Evolutionary conservation across 2,329 filamentous ascomycete genomes (phyloP).

Genomic region (Talaromyces sp.): DNA sequence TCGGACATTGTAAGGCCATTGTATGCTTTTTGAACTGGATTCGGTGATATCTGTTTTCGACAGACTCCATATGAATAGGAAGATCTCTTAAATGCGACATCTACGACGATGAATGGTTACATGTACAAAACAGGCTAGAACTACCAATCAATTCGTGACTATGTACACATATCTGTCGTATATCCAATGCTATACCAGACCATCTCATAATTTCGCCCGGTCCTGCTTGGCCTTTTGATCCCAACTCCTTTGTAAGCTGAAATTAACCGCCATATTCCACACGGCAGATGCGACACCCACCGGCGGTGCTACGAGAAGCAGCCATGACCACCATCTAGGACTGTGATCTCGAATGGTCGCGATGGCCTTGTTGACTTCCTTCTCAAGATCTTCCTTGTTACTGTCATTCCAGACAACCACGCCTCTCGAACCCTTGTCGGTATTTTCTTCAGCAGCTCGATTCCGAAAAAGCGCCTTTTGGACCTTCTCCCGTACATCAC

Average conservation of each 20-base stretch:
- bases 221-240: slow-evolving; percentile 52
- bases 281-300: slow-evolving; percentile 62
- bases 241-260: slow-evolving; percentile 66
- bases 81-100: not conserved
- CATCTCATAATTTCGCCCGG: slow-evolving; percentile 29
- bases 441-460: not conserved
- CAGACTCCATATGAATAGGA: not conserved
- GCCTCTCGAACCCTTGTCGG: slow-evolving; percentile 52
- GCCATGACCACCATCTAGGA: slow-evolving; percentile 78
- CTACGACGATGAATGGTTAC: not conserved
- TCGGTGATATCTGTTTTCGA: not conserved
- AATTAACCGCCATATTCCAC: slow-evolving; percentile 69
- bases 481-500: slow-evolving; percentile 78
- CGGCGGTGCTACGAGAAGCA: slow-evolving; percentile 64
- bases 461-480: slow-evolving; percentile 60
- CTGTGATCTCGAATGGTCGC: slow-evolving; percentile 55
- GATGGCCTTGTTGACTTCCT: slow-evolving; percentile 63
- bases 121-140: not conserved
- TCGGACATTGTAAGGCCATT: not conserved
- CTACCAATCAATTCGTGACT: not conserved
- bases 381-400: slow-evolving; percentile 61
- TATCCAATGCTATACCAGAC: not conserved
- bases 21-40: not conserved
- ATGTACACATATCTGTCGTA: not conserved
- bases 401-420: slow-evolving; percentile 90